Evolutionary conservation across 495 filamentous ascomycete species (phyloP), one percentile per base, ranked within the genome.

Genomic region (Astrothelium subdiscretum): DNA sequence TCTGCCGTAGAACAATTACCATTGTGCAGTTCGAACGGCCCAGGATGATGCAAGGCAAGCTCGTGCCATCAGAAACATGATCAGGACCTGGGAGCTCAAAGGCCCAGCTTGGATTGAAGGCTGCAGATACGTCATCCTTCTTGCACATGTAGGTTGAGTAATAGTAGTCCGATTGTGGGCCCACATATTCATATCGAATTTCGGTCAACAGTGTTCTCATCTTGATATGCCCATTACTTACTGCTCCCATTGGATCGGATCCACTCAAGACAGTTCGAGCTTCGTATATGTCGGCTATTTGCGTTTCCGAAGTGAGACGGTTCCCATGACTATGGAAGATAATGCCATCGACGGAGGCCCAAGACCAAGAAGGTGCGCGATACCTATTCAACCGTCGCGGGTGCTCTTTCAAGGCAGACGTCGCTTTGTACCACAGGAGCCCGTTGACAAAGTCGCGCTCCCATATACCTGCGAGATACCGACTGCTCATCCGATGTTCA

Each of bases 351-450:
- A 75, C 67, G 4, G 72, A 72, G 22, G 71, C 72, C 73, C 75
- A 77, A 0, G 71, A 73, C 73, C 75, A 77, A 5, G 72, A 71
- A 2, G 75, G 75, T 5, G 72, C 72, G 20, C 57, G 48, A 32
- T 31, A 69, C 26, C 15, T 65, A 60, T 26, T 62, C 31, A 26
- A 42, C 60, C 31, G 65, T 62, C 8, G 48, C 11, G 1, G 18
- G 3, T 24, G 57, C 18, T 18, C 2, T 15, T 4, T 42, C 18
- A 26, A 20, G 27, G 24, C 13, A 13, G 68, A 48, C 13, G 2
- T 10, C 5, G 43, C 11, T 22, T 48, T 48, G 20, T 48, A 59
- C 54, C 38, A 59, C 35, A 68, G 59, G 2, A 65, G 52, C 18
- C 59, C 52, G 3, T 29, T 63, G 2, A 71, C 59, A 26, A 31